Evolutionary conservation across 116 monocot species (phyloP), one percentile per base, ranked within the genome.

Genomic region (Cymodocea nodosa): DNA sequence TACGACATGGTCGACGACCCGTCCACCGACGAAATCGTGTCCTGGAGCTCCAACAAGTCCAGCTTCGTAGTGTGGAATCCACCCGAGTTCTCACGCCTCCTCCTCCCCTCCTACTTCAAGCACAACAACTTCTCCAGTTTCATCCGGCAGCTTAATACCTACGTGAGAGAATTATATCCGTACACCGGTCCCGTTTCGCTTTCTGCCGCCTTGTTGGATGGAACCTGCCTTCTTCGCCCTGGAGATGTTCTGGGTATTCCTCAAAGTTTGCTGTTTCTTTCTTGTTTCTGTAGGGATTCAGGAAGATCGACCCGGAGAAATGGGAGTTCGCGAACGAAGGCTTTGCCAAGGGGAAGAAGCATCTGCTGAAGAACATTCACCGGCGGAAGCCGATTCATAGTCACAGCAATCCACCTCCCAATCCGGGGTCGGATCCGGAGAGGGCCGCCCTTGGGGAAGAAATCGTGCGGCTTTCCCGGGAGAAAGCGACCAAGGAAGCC

Each of bases 111-210:
- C 73, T 95, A 85, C 69, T 95, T 95, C 85, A 95, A 95, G 81
- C 94, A 95, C 87, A 95, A 75, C 74, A 95, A 95, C 70, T 90
- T 90, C 83, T 90, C 94, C 79, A 87, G 87, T 81, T 95, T 95
- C 87, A 87, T 95, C 67, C 87, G 94, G 23, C 94, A 95, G 81
- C 94, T 95, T 74, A 95, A 95, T 70, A 95, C 94, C 63, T 95
- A 95, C 60, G 94, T 95, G 70, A 25, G 56, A n/a, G 9, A 54
- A 54, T 54, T 54, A n/a, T n/a, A n/a, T n/a, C n/a, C n/a, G n/a
- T n/a, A n/a, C n/a, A n/a, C n/a, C n/a, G n/a, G n/a, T n/a, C n/a
- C 13, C n/a, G 30, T 16, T 17, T 62, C 23, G 16, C 39, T 39
- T 62, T 18, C 34, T 9, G n/a, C n/a, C n/a, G n/a, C n/a, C n/a